Evolutionary conservation across 2,329 filamentous ascomycete species (phyloP).

Genomic region (Paecilomyces variotii): DNA sequence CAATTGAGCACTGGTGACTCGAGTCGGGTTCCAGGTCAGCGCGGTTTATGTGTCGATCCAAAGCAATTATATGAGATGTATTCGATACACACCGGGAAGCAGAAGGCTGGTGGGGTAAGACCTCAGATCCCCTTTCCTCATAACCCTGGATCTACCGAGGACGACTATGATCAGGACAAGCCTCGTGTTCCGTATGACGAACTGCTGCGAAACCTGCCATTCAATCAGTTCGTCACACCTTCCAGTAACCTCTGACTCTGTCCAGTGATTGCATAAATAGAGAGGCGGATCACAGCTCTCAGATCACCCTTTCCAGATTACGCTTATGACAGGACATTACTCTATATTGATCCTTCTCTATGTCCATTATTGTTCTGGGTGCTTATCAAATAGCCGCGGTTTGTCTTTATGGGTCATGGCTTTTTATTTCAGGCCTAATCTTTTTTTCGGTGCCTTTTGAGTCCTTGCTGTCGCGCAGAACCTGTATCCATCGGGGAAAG

Average conservation of each 20-base stretch:
- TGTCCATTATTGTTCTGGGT: too few relatives aligned
- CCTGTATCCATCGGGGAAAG: too few relatives aligned
- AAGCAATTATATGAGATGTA: not conserved
- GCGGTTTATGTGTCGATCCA: not conserved
- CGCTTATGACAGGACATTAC: too few relatives aligned
- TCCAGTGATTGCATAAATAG: not conserved
- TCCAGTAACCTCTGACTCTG: not conserved
- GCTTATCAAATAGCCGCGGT: too few relatives aligned
- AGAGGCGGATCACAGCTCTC: too few relatives aligned
- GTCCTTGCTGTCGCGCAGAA: too few relatives aligned
- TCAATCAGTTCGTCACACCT: not conserved
- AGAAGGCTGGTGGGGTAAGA: not conserved
- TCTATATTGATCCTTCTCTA: too few relatives aligned
- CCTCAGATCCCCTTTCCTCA: not conserved
- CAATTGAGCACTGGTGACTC: not conserved
- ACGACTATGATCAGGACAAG: not conserved
- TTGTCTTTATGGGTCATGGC: too few relatives aligned
- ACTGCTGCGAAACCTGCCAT: not conserved
- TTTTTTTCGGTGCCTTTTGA: too few relatives aligned
- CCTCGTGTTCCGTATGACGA: not conserved
- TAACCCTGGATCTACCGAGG: not conserved
- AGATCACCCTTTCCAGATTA: too few relatives aligned
- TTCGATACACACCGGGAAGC: not conserved
- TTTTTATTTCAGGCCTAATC: too few relatives aligned
- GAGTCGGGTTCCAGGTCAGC: not conserved